Conservation (phyloP, 2,329 filamentous ascomycete species). For the Neofusicoccum cordaticola region DNA sequence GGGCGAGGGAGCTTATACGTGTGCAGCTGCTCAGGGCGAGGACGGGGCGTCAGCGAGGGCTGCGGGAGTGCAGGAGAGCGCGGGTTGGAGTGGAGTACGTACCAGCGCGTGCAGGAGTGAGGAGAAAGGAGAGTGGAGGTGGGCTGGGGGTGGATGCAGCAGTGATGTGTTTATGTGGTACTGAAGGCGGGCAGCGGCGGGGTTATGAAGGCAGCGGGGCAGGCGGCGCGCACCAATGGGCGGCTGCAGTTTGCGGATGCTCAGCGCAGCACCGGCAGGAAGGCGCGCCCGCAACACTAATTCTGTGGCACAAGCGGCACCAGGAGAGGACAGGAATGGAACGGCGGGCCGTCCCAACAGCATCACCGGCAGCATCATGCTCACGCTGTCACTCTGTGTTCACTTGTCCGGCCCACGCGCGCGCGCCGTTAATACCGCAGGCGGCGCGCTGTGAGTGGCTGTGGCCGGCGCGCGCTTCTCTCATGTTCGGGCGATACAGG, state of each 20-base stretch:
- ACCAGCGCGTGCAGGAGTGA: not conserved
- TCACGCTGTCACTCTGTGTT: not conserved
- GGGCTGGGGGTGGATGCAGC: slow-evolving; percentile 9
- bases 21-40: not conserved
- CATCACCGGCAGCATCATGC: not conserved
- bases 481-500: slow-evolving; percentile 4
- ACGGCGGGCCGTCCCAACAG: slow-evolving; percentile 6
- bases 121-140: slow-evolving; percentile 4
- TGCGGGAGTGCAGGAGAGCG: not conserved
- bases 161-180: slow-evolving; percentile 12
- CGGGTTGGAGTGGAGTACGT: slow-evolving; percentile 1
- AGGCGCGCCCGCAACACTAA: not conserved
- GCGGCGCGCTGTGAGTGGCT: not conserved
- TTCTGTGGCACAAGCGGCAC: slow-evolving; percentile 2
- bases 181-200: slow-evolving; percentile 1
- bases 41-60: not conserved
- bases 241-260: not conserved
- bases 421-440: slow-evolving; percentile 9
- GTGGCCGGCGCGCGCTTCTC: not conserved
- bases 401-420: not conserved
- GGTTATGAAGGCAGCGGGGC: slow-evolving; percentile 14
- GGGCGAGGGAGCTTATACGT: not conserved
- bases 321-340: not conserved
- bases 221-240: slow-evolving; percentile 5
- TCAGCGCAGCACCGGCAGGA: not conserved